These are phyloP conservation scores for Phytopythium litorale DNA, from an alignment of 352 stramenopile species.

Conservation along the genomic window DNA sequence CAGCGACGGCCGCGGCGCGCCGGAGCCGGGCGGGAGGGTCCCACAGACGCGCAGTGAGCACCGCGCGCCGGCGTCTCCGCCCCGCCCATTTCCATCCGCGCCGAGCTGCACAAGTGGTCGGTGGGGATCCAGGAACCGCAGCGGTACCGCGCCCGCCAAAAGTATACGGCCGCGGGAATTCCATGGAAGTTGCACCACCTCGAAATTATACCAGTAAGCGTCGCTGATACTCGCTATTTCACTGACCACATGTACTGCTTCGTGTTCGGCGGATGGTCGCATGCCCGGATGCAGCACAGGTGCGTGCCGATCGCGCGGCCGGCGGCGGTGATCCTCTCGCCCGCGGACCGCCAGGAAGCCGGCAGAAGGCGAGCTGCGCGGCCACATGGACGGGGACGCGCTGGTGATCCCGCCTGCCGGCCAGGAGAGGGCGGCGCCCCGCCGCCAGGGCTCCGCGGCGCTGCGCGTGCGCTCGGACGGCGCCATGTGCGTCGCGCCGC, in stretches of 20 bases:
- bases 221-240: too few relatives aligned
- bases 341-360: too few relatives aligned
- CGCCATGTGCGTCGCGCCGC: conserved; percentile 8
- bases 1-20: neutral
- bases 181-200: too few relatives aligned
- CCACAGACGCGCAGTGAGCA: neutral
- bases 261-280: too few relatives aligned
- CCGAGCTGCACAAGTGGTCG: neutral
- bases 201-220: too few relatives aligned
- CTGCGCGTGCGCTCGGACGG: conserved; percentile 3
- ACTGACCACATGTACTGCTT: too few relatives aligned
- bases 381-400: neutral
- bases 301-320: too few relatives aligned
- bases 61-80: neutral
- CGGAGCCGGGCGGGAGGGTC: neutral
- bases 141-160: neutral
- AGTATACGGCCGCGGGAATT: neutral
- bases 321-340: too few relatives aligned
- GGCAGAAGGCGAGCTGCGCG: neutral
- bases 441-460: neutral
- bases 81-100: neutral
- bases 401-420: too few relatives aligned
- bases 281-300: too few relatives aligned
- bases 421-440: neutral
- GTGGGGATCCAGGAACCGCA: neutral